Evolutionary conservation across 2,329 filamentous ascomycete genomes (phyloP).

Genomic region (Verticillium tricorpus): DNA sequence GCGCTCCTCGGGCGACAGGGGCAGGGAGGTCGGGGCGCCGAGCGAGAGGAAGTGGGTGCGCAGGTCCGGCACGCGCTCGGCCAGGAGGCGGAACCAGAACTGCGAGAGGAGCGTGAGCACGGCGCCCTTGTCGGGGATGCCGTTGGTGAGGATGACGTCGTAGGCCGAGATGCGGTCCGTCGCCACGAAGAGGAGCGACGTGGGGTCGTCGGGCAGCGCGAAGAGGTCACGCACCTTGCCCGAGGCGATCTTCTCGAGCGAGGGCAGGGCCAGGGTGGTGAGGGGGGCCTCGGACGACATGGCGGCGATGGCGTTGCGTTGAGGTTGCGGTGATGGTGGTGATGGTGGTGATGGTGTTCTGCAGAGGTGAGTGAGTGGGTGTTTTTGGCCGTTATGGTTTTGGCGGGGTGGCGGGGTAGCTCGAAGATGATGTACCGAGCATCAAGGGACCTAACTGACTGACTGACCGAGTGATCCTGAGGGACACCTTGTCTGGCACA

Average conservation of each 20-base stretch:
- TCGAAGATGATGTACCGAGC: no score
- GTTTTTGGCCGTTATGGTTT: neutral
- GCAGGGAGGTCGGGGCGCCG: constrained; percentile 27
- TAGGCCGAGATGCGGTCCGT: constrained; percentile 93
- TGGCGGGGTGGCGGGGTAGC: neutral
- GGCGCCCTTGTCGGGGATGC: constrained; percentile 48
- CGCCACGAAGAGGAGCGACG: constrained; percentile 75
- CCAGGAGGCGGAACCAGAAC: constrained; percentile 51
- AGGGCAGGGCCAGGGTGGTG: constrained; percentile 11
- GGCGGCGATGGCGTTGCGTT: neutral
- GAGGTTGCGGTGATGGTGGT: neutral
- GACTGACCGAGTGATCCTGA: neutral
- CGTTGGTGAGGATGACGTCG: constrained; percentile 83
- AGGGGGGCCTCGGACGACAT: constrained; percentile 13
- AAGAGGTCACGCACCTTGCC: constrained; percentile 82
- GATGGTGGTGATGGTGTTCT: neutral
- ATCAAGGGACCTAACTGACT: neutral
- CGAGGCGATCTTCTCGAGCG: constrained; percentile 20
- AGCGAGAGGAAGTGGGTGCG: constrained; percentile 49
- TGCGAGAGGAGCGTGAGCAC: constrained; percentile 40
- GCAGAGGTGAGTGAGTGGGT: neutral
- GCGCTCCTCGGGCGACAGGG: constrained; percentile 35
- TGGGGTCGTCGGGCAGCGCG: constrained; percentile 52
- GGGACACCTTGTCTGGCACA: neutral
- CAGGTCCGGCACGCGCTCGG: constrained; percentile 39